Base-by-base conservation (phyloP, 179 eudicot genomes). In the Heliamphora pulchella region DNA sequence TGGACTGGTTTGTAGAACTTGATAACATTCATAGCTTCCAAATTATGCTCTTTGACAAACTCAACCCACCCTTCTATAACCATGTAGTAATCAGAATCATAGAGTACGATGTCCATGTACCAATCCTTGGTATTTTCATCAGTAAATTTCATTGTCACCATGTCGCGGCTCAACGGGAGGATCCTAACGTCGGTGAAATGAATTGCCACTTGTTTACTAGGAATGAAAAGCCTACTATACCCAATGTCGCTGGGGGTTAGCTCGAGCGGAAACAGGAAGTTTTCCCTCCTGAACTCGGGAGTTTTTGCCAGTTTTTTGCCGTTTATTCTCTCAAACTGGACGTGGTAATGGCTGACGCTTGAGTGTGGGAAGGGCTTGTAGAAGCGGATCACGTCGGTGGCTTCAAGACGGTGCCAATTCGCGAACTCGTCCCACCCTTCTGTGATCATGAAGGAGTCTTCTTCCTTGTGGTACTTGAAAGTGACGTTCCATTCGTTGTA, bases 21-120 rank as follows among this genome's bases (percentile, higher is more conserved):
- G n/a, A 75, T 43, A 8, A 43, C 39, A 46, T 76, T 70, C 69
- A 44, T 76, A 7, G 70, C 70, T 46, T 62, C 11, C 79, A 62
- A 18, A n/a, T 62, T 1, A 18, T 47, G 57, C 41, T 62, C 79
- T 10, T 62, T 76, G 10, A 11, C 79, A 20, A 76, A 76, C 15
- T 18, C 22, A 3, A 46, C 20, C 79, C 79, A 77, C 71, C 79
- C 79, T 2, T 47, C 18, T 0, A 18, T n/a, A 2, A 76, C 46
- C 68, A 76, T 61, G 54, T 43, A 59, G 4, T 8, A 13, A 3
- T 5, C 41, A 39, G 43, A 2, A 39, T 8, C 64, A 43, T 31
- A 8, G 41, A 3, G 20, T 1, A 43, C 4, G 68, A 44, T n/a
- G 1, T 44, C 17, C 78, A 61, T 55, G 54, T 3, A 43, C 78